Evolutionary conservation across 768 basidiomycete genomes (phyloP).

Genomic region (Atractiella rhizophila): DNA sequence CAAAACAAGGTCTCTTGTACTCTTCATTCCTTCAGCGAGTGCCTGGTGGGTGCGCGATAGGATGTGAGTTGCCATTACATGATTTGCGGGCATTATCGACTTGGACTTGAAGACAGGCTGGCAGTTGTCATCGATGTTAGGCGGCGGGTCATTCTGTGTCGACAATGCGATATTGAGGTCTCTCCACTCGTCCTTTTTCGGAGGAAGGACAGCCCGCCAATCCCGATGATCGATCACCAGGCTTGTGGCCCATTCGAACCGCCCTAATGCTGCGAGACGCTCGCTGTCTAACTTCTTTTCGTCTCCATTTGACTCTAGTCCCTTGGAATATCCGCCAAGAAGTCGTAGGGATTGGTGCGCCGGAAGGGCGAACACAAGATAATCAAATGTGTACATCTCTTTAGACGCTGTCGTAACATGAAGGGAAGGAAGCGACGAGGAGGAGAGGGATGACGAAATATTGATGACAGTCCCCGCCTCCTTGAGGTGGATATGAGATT

Average conservation of each 20-base stretch:
- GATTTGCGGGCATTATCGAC: background rate
- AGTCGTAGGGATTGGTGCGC: slow-evolving; percentile 37
- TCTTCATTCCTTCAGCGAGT: background rate
- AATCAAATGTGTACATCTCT: slow-evolving; percentile 27
- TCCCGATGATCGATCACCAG: slow-evolving; percentile 45
- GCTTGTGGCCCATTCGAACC: slow-evolving; percentile 31
- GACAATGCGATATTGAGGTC: slow-evolving; percentile 35
- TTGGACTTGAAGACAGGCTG: slow-evolving; percentile 4
- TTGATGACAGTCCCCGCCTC: slow-evolving; percentile 29
- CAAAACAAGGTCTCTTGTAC: background rate
- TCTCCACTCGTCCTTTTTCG: slow-evolving; percentile 28
- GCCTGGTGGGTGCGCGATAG: slow-evolving; percentile 4
- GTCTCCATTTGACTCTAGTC: slow-evolving; percentile 7
- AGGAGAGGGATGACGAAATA: slow-evolving; percentile 9
- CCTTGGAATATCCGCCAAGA: slow-evolving; percentile 21
- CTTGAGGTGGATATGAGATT: slow-evolving; percentile 32
- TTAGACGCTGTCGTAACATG: background rate
- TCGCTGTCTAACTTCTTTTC: slow-evolving; percentile 9
- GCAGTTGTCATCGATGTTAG: background rate
- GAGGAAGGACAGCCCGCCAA: slow-evolving; percentile 30
- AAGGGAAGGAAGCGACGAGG: background rate
- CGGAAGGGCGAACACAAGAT: slow-evolving; percentile 49
- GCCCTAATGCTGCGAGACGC: slow-evolving; percentile 27
- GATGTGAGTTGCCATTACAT: slow-evolving; percentile 8
- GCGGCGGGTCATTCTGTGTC: slow-evolving; percentile 2